Base-by-base conservation (phyloP, 176 grass and related monocot genomes). In the Raddia guianensis region DNA sequence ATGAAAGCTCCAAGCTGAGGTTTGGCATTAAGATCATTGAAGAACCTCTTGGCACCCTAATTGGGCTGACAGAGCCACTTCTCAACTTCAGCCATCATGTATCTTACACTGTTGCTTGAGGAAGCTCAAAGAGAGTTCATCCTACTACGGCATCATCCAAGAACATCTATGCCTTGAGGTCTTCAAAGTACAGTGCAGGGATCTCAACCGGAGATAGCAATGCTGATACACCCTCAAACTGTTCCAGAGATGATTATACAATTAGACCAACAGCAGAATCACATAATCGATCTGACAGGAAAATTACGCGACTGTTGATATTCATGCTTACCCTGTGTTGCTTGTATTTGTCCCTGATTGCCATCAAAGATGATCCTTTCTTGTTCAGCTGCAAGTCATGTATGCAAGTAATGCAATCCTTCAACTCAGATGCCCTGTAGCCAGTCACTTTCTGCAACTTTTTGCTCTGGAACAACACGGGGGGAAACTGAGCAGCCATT, bases 271-370 rank as follows among this genome's bases (percentile, higher is more conserved):
- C 27, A 82, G 58, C 57, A 27, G 20, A 34, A 74, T n/a, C 54
- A 60, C 73, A 59, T 40, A 20, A 72, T 35, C 33, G 4, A 53
- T 72, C 33, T 62, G 57, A 33, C 37, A 83, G 57, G 32, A 58
- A 62, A 57, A 66, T 13, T 49, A 58, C 34, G 45, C 32, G 2
- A 48, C 19, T 81, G 40, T 12, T 42, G 82, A 82, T n/a, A 49
- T 27, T 14, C 53, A 35, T 83, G 78, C 83, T 85, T 91, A 95
- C 97, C 85, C 82, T 87, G 64, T 90, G 84, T 5, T 95, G 92
- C 89, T 88, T 99, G 77, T 90, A 99, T 70, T 99, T 96, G 2
- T 93, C 89, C 62, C 89, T 82, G 42, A 93, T 90, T 5, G 91
- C 86, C 33, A 75, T 44, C 68, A 82, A 80, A 46, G 86, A 81